Evolutionary conservation across 129 eudicot species (phyloP).

Genomic region (Escallonia herrerae): DNA sequence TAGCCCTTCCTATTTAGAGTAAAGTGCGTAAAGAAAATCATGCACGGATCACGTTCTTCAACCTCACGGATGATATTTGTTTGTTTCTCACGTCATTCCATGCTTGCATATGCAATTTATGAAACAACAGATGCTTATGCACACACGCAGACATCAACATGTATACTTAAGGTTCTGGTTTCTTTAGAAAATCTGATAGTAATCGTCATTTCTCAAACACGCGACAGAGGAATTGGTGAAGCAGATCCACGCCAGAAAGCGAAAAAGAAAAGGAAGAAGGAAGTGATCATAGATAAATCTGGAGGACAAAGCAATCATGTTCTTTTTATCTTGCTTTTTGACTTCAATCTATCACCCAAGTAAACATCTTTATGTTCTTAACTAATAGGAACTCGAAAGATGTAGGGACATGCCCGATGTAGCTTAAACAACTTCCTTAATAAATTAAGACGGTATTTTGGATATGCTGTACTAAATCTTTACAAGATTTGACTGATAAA

Average conservation of each 20-base stretch:
- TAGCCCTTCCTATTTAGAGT: no score
- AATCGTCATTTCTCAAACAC: no score
- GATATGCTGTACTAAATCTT: slow-evolving; percentile 9
- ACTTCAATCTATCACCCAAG: slow-evolving; percentile 32
- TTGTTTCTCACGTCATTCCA: no score
- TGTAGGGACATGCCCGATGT: slow-evolving; percentile 35
- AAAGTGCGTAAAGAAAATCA: no score
- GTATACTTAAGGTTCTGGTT: no score
- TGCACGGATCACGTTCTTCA: no score
- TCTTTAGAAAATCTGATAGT: no score
- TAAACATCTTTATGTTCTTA: slow-evolving; percentile 33
- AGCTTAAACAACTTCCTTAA: slow-evolving; percentile 12
- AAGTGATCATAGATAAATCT: slow-evolving; percentile 17
- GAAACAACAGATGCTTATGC: no score
- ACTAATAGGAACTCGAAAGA: slow-evolving; percentile 39
- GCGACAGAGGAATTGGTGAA: not conserved
- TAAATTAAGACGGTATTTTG: slow-evolving; percentile 21
- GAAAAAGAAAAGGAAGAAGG: slow-evolving; percentile 22
- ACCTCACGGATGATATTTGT: no score
- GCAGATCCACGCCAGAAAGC: slow-evolving; percentile 12
- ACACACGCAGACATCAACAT: no score
- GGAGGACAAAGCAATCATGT: slow-evolving; percentile 33
- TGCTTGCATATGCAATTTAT: no score
- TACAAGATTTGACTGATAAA: slow-evolving; percentile 41
- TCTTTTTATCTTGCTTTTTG: slow-evolving; percentile 43